Conservation (phyloP, 2,329 filamentous ascomycete species). For the Aspergillus sp. region DNA sequence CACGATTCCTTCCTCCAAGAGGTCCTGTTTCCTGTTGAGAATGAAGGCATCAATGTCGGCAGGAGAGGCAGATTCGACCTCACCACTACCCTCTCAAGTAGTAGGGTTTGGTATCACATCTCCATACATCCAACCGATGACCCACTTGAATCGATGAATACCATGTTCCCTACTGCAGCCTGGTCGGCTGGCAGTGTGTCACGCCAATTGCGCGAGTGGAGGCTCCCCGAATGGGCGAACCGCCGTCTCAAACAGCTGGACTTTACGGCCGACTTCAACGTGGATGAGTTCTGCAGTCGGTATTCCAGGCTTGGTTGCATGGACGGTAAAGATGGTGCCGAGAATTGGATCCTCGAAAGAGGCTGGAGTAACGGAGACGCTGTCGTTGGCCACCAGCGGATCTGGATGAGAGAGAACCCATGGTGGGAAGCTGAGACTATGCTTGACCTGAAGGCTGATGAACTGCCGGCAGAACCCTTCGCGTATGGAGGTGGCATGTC, state of each 20-base stretch:
- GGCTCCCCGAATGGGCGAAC: constrained; percentile 93
- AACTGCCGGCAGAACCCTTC: constrained; percentile 37
- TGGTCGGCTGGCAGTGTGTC: constrained; percentile 94
- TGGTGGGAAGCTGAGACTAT: constrained; percentile 99
- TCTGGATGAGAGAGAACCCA: constrained; percentile 88
- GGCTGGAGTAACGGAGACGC: constrained; percentile 99
- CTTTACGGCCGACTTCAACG: constrained; percentile 92
- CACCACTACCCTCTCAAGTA: constrained; percentile 63
- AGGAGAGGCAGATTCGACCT: constrained; percentile 72
- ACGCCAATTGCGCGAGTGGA: constrained; percentile 84
- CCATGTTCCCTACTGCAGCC: constrained; percentile 63
- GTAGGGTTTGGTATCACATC: constrained; percentile 90
- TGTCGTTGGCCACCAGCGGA: constrained; percentile 75
- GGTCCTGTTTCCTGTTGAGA: constrained; percentile 67
- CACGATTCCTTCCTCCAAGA: constrained; percentile 73
- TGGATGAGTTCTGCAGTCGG: constrained; percentile 79
- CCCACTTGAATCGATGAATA: constrained; percentile 59
- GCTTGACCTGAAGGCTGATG: constrained; percentile 73
- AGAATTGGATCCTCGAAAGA: constrained; percentile 86
- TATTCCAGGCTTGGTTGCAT: constrained; percentile 77
- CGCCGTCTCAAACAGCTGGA: constrained; percentile 82
- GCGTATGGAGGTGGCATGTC: constrained; percentile 51
- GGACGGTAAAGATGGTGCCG: constrained; percentile 83
- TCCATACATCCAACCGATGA: constrained; percentile 88
- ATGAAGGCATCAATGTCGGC: constrained; percentile 72